Evolutionary conservation across 2,329 filamentous ascomycete genomes (phyloP), one percentile per base, ranked within the genome.

Genomic region (Fusarium keratoplasticum): DNA sequence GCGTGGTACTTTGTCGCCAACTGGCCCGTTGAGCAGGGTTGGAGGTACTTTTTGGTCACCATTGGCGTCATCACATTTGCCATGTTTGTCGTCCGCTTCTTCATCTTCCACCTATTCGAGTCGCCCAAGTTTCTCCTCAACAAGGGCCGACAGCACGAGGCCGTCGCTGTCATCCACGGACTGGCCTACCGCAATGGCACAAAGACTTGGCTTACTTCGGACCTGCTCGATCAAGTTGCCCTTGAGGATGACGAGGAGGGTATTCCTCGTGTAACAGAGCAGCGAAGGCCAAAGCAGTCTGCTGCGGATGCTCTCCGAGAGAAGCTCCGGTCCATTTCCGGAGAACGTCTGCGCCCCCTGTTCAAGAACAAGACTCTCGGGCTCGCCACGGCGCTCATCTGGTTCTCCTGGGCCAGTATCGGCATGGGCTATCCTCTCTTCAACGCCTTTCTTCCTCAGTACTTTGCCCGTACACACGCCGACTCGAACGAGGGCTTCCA

Each of bases 401-500:
- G 93, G 93, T 93, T 95, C 82, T 91, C 91, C 80, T 97, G 94
- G 94, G 88, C 91, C 0, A 92, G 90, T 16, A 95, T 97, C 74
- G 94, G 94, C 69, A 93, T 97, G 90, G 94, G 92, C 4, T 97
- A 96, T 79, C 94, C 94, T 1, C 89, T 97, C 2, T 97, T 96
- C 88, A 96, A 96, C 82, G 93, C 93, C 61, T 97, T 97, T 83
- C 87, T 97, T n/a, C 95, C 95, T 0, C 93, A 96, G 76, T 96
- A 96, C 79, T 89, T 97, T 68, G 89, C 91, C 27, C 82, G 79
- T 38, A 88, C 90, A 65, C 88, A 89, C 29, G 83, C 83, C 36
- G 85, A 73, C 20, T 73, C 71, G 14, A 79, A 72, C 22, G 72
- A 74, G 5, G 71, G 66, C n/a, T 62, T 80, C 16, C 75, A 80